These are phyloP conservation scores for Myochromella boudieri DNA, from an alignment of 768 basidiomycete species.

Conservation along the genomic window DNA sequence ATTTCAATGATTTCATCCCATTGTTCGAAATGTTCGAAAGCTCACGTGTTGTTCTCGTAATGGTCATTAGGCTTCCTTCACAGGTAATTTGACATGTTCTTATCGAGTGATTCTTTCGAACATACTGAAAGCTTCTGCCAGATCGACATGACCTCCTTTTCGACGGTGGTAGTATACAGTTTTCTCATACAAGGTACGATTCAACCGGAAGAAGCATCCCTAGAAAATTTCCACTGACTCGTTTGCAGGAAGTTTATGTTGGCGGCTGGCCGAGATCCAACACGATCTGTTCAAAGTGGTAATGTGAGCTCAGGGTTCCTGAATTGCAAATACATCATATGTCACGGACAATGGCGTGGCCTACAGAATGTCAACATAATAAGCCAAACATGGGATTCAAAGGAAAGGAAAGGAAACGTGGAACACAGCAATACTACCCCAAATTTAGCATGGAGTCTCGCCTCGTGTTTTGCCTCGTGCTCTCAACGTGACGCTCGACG, in stretches of 20 bases:
- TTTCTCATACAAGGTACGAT: background rate
- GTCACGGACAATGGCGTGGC: background rate
- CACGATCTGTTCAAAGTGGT: background rate
- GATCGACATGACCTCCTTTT: background rate
- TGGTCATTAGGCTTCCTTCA: too few relatives aligned
- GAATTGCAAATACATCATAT: slow-evolving; percentile 5
- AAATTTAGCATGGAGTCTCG: slow-evolving; percentile 1
- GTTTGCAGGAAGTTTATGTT: too few relatives aligned
- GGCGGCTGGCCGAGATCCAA: slow-evolving; percentile 7
- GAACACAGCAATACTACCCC: slow-evolving; percentile 5
- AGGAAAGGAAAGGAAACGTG: slow-evolving; percentile 1
- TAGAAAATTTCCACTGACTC: background rate
- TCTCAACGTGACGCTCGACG: slow-evolving; percentile 9
- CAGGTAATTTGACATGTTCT: too few relatives aligned
- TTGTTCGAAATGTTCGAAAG: too few relatives aligned
- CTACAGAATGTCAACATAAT: too few relatives aligned
- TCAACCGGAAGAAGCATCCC: background rate
- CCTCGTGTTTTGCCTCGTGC: slow-evolving; percentile 17
- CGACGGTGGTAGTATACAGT: background rate
- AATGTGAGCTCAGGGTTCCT: background rate
- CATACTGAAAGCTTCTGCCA: slow-evolving; percentile 1
- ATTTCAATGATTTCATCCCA: background rate
- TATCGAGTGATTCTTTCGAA: background rate
- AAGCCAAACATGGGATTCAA: too few relatives aligned
- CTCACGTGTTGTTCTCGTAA: too few relatives aligned